Conservation (phyloP, 768 basidiomycete species). For the Mycena rebaudengoi region DNA sequence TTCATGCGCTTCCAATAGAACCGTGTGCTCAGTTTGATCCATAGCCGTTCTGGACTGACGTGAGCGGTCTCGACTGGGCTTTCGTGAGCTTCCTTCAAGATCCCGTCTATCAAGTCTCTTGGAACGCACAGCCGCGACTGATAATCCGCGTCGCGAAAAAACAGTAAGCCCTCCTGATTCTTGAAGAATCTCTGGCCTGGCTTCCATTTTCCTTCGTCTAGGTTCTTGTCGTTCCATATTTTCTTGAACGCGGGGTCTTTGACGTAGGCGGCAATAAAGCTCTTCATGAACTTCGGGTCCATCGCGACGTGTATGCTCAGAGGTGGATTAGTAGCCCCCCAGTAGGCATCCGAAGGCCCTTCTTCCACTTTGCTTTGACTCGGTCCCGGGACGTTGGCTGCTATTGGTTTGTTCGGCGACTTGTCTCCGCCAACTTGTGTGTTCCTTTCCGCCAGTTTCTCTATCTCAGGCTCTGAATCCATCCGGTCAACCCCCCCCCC, state of each 20-base stretch:
- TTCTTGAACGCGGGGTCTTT: background rate
- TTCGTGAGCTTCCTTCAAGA: slow-evolving; percentile 13
- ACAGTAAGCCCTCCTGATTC: slow-evolving; percentile 17
- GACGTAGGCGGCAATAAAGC: background rate
- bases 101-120: background rate
- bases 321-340: background rate
- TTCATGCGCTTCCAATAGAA: slow-evolving; percentile 6
- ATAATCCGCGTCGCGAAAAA: slow-evolving; percentile 23
- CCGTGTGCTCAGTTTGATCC: background rate
- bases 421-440: too few species aligned
- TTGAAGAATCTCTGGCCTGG: slow-evolving; percentile 17
- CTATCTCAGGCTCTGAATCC: too few species aligned
- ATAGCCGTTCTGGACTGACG: background rate
- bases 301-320: background rate
- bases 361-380: background rate
- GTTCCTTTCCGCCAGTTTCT: too few species aligned
- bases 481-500: too few species aligned
- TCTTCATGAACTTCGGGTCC: background rate
- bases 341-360: background rate
- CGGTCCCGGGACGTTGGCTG: background rate
- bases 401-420: background rate
- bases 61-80: slow-evolving; percentile 11
- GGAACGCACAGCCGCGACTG: slow-evolving; percentile 23
- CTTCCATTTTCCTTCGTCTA: background rate
- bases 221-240: background rate